Evolutionary conservation across 495 filamentous ascomycete species (phyloP).

Genomic region (Sporormia fimetaria): DNA sequence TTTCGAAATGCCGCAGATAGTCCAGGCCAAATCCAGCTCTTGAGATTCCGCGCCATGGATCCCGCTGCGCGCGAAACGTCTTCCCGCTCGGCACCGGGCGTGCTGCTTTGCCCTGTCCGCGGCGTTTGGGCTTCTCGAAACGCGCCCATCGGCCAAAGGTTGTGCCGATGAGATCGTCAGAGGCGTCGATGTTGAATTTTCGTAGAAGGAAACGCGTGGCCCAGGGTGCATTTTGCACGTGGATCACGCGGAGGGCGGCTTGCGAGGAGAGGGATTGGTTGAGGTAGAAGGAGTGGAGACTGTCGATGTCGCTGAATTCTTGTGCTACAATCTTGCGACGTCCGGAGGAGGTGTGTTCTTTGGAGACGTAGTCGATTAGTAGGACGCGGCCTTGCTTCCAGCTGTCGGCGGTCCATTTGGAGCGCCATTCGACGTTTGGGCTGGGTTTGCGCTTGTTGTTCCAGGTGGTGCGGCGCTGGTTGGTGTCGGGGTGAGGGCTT

Average conservation of each 20-base stretch:
- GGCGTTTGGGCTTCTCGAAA: slow-evolving; percentile 36
- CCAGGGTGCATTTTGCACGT: slow-evolving; percentile 46
- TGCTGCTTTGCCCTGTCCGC: no score
- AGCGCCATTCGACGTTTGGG: slow-evolving; percentile 27
- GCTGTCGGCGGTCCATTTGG: slow-evolving; percentile 27
- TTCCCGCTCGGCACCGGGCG: slow-evolving; percentile 41
- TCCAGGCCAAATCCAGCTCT: slow-evolving; percentile 43
- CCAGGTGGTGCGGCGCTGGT: slow-evolving; percentile 13
- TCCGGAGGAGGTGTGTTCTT: slow-evolving; percentile 15
- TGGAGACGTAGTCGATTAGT: slow-evolving; percentile 29
- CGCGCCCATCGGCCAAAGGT: slow-evolving; percentile 41
- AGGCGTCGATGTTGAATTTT: slow-evolving; percentile 44
- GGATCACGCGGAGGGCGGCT: slow-evolving; percentile 40
- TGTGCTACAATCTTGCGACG: slow-evolving; percentile 38
- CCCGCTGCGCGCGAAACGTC: slow-evolving; percentile 39
- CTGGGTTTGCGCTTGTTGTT: slow-evolving; percentile 15
- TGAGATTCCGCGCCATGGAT: slow-evolving; percentile 44
- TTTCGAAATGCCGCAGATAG: slow-evolving; percentile 39
- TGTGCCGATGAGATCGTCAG: slow-evolving; percentile 37
- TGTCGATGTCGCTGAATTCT: slow-evolving; percentile 38
- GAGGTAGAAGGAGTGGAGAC: slow-evolving; percentile 35
- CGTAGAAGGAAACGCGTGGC: slow-evolving; percentile 39
- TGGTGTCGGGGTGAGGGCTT: slow-evolving; percentile 1
- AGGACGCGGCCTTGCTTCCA: slow-evolving; percentile 30
- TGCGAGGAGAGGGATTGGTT: slow-evolving; percentile 28